Conservation (phyloP, 2,329 filamentous ascomycete species). For the Aspergillus puulaauensis region DNA sequence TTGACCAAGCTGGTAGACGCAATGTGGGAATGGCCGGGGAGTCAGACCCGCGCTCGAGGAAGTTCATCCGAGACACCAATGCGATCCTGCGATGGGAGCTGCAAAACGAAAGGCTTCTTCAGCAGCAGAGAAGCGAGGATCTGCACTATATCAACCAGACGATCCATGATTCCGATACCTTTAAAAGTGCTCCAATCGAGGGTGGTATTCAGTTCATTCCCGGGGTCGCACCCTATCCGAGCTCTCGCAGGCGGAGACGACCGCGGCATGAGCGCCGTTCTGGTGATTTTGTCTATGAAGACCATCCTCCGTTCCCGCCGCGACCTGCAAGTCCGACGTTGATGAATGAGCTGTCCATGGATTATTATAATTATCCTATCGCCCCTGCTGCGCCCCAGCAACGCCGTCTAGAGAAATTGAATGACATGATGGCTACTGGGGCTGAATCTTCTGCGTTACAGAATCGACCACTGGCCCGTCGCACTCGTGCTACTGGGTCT, state of each 20-base stretch:
- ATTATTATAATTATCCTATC: not conserved
- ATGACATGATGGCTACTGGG: slow-evolving; percentile 16
- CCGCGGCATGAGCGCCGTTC: not conserved
- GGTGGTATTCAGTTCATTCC: slow-evolving; percentile 35
- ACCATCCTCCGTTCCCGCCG: not conserved
- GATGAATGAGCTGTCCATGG: not conserved
- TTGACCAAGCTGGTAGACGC: slow-evolving; percentile 19
- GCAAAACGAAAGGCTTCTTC: slow-evolving; percentile 29
- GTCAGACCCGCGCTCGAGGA: slow-evolving; percentile 24
- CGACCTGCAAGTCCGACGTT: not conserved
- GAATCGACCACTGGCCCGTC: slow-evolving; percentile 21
- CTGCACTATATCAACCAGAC: slow-evolving; percentile 41
- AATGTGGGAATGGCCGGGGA: slow-evolving; percentile 14
- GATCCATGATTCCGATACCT: slow-evolving; percentile 26
- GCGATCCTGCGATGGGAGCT: slow-evolving; percentile 40
- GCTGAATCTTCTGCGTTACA: slow-evolving; percentile 6
- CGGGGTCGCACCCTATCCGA: slow-evolving; percentile 9
- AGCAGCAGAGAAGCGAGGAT: slow-evolving; percentile 18
- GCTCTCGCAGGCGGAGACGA: not conserved
- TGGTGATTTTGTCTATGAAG: not conserved
- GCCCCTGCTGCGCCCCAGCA: slow-evolving; percentile 11
- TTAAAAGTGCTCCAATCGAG: slow-evolving; percentile 31
- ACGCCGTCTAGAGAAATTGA: slow-evolving; percentile 30
- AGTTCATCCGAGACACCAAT: slow-evolving; percentile 32
- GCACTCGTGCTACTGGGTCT: slow-evolving; percentile 22